Base-by-base conservation (phyloP, 768 basidiomycete genomes). In the Arthromyces matolae region DNA sequence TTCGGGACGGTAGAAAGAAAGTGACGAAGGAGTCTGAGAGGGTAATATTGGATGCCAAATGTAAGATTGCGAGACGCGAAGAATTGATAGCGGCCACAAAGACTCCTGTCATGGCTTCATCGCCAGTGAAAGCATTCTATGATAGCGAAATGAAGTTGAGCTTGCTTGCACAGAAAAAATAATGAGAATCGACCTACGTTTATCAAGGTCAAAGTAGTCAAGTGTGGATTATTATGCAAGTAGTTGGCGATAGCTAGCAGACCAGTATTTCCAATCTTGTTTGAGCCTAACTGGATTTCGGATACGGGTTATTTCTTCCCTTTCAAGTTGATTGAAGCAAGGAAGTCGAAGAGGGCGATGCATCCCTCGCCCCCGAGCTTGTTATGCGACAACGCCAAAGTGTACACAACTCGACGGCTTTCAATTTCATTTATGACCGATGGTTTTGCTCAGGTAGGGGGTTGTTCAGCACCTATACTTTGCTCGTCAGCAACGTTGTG, bases 211-310 rank as follows among this genome's bases (percentile, higher is more conserved):
- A 86, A 57, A 36, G 73, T 72, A 54, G 68, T 70, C 34, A 86
- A 57, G 19, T 65, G 55, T 0, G 47, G 53, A 54, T 83, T 84
- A 8, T 65, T 64, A 39, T 63, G 64, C 24, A 86, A 49, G 59
- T 81, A 85, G 31, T 65, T 58, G 5, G 73, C 59, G 33, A 86
- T 75, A n/a, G 78, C 74, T 37, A 68, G 58, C 4, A 86, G 70
- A 5, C 82, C 81, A 28, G 60, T 59, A 55, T 82, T 71, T 8
- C 81, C 76, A 23, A 86, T 78, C 8, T 60, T 60, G 50, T 81
- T 84, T 3, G 71, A 69, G 42, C 81, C 83, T 45, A 86, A 68
- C 50, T 71, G 75, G 25, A 86, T 77, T 54, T 83, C 78, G 1
- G 66, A 63, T 46, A 86, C 72, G 38, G 59, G 60, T 53, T 79